A percentile compares a stretch with the other conserved stretches of the same genome.
Conservation (phyloP, 345 rosid genomes). For the Physaria fendleri region DNA sequence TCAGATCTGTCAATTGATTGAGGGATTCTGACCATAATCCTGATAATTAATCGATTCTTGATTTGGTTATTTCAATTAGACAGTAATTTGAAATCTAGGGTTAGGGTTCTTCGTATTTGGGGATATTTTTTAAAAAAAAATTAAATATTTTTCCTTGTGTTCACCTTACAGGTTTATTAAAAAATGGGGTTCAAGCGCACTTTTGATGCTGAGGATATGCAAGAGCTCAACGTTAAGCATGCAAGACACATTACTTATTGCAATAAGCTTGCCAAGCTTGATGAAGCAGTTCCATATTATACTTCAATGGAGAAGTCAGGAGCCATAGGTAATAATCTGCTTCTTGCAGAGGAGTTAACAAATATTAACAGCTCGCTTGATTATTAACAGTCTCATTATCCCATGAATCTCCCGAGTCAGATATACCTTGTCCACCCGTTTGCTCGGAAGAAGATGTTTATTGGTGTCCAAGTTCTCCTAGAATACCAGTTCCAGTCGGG, state of each 20-base stretch:
- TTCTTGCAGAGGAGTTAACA: not conserved
- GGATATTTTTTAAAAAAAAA: no score
- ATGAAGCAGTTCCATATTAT: conserved; percentile 26
- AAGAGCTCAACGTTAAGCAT: conserved; percentile 38
- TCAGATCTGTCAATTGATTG: conserved; percentile 20
- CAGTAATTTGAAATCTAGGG: no score
- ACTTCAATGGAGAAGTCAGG: conserved; percentile 9
- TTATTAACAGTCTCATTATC: conserved; percentile 18
- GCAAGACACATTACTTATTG: conserved; percentile 33
- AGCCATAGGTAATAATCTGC: conserved; percentile 31
- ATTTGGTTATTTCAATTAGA: no score
- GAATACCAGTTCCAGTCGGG: conserved; percentile 47
- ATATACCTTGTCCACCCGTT: conserved; percentile 28
- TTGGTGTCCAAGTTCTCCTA: conserved; percentile 31
- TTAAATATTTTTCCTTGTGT: no score
- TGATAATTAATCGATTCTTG: no score
- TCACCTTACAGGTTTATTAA: not conserved
- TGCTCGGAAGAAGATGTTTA: conserved; percentile 27
- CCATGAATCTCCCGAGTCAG: conserved; percentile 33
- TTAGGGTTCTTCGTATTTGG: not conserved
- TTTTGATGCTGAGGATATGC: conserved; percentile 39
- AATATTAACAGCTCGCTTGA: conserved; percentile 11
- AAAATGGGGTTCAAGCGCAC: conserved; percentile 50
- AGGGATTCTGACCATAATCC: no score
- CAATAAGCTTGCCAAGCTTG: conserved; percentile 30